phyloP scores from a whole-genome alignment of 805 yeast genomes.

The Pichia pseudocactophila region DNA sequence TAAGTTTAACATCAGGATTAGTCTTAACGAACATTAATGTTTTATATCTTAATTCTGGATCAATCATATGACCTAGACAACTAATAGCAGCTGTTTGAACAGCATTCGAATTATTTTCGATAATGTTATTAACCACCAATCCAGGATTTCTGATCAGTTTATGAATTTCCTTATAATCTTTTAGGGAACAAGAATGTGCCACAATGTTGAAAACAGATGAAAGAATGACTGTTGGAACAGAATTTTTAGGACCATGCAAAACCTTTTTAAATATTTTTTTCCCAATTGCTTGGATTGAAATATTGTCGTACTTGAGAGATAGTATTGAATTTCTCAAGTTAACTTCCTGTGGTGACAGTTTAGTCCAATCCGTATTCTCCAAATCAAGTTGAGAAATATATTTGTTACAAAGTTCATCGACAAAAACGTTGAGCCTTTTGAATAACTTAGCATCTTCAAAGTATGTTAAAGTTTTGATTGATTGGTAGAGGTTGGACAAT shows the following conservation, averaged over 20 bases:
- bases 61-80: slow-evolving; percentile 42
- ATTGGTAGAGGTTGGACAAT: slow-evolving; percentile 25
- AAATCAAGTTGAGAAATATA: slow-evolving; percentile 30
- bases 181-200: slow-evolving; percentile 23
- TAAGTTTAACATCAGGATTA: slow-evolving; percentile 45
- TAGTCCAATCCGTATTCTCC: slow-evolving; percentile 25
- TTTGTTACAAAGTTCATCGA: slow-evolving; percentile 12
- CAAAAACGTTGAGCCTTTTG: slow-evolving; percentile 10
- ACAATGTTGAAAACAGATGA: slow-evolving; percentile 31
- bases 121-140: slow-evolving; percentile 33
- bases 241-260: slow-evolving; percentile 42
- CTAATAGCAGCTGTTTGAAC: slow-evolving; percentile 49
- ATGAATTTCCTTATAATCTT: slow-evolving; percentile 53
- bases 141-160: slow-evolving; percentile 44
- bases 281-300: slow-evolving; percentile 27
- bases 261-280: slow-evolving; percentile 38
- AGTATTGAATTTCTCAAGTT: slow-evolving; percentile 36
- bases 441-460: slow-evolving; percentile 13
- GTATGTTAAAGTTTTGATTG: slow-evolving; percentile 19
- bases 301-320: slow-evolving; percentile 27
- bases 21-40: slow-evolving; percentile 48
- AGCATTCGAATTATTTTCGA: slow-evolving; percentile 22
- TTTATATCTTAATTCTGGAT: slow-evolving; percentile 39
- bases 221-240: slow-evolving; percentile 46
- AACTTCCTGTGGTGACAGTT: slow-evolving; percentile 29